phyloP scores from a whole-genome alignment of 2,329 filamentous ascomycete genomes.

The Drechslera avenae region DNA sequence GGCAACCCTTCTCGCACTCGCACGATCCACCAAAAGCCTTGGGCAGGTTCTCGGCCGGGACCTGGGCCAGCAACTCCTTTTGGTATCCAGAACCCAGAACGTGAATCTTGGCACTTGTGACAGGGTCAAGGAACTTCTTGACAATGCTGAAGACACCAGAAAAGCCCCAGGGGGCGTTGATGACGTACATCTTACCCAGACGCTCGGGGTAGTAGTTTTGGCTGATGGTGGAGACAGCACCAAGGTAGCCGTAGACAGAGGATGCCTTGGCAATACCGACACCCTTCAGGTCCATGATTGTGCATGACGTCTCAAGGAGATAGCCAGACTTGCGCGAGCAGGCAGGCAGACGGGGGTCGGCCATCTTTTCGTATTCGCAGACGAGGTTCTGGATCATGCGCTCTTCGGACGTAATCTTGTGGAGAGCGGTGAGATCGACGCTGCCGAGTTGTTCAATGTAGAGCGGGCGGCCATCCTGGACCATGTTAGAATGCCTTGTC shows the following conservation, averaged over 20 bases:
- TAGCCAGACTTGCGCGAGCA: slow-evolving; percentile 90
- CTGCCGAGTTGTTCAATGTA: slow-evolving; percentile 97
- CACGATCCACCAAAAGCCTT: slow-evolving; percentile 84
- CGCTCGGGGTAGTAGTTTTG: slow-evolving; percentile 99
- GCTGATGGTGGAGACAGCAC: slow-evolving; percentile 82
- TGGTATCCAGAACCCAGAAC: slow-evolving; percentile 83
- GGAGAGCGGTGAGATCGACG: slow-evolving; percentile 86
- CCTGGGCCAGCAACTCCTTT: slow-evolving; percentile 80
- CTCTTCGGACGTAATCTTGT: slow-evolving; percentile 88
- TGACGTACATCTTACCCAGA: slow-evolving; percentile 92
- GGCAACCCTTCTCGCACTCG: slow-evolving; percentile 80
- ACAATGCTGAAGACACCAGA: slow-evolving; percentile 81
- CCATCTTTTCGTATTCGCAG: slow-evolving; percentile 95
- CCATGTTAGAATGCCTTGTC: slow-evolving; percentile 17
- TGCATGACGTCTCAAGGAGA: slow-evolving; percentile 96
- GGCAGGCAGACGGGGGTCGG: slow-evolving; percentile 89
- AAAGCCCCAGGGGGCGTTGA: slow-evolving; percentile 97
- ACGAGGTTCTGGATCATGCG: slow-evolving; percentile 97
- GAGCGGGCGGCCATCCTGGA: slow-evolving; percentile 88
- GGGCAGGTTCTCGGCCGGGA: slow-evolving; percentile 89
- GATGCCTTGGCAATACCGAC: slow-evolving; percentile 81
- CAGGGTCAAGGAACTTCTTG: slow-evolving; percentile 94
- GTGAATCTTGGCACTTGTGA: slow-evolving; percentile 95
- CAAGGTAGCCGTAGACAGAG: slow-evolving; percentile 87
- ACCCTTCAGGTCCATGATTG: slow-evolving; percentile 96